Evolutionary conservation across 2,329 filamentous ascomycete species (phyloP).

Genomic region (Capronia epimyces): DNA sequence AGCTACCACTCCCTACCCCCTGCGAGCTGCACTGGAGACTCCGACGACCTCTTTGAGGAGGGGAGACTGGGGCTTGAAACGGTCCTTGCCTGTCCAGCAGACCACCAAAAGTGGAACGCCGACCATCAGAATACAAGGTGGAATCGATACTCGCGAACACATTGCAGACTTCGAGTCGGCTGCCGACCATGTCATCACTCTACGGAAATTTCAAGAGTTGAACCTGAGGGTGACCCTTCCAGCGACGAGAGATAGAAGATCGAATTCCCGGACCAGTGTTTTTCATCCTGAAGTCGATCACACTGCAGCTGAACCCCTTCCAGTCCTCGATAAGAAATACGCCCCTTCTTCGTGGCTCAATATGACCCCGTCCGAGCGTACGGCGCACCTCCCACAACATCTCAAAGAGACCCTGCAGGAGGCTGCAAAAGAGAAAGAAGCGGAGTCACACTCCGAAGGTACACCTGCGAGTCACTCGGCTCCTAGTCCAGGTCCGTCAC

Average conservation of each 20-base stretch:
- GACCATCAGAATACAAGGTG: constrained; percentile 62
- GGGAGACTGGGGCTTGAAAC: constrained; percentile 92
- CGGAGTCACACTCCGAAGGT: not conserved
- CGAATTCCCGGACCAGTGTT: constrained; percentile 28
- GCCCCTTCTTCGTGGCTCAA: constrained; percentile 15
- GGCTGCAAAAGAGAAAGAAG: constrained; percentile 6
- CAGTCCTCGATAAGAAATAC: not conserved
- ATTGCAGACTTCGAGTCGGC: constrained; percentile 84
- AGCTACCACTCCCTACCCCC: constrained; percentile 73
- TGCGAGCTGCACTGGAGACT: constrained; percentile 74
- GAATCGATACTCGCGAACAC: constrained; percentile 78
- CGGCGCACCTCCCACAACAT: constrained; percentile 23
- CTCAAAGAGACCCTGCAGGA: constrained; percentile 17
- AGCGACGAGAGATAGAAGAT: constrained; percentile 2
- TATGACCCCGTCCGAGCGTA: constrained; percentile 7
- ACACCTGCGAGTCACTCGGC: constrained; percentile 1
- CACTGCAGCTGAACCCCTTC: constrained; percentile 16
- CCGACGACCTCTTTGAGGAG: constrained; percentile 64
- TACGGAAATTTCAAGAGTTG: constrained; percentile 82
- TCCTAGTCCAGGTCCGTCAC: not conserved
- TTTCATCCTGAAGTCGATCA: constrained; percentile 30
- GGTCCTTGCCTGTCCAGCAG: constrained; percentile 69
- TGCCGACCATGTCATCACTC: constrained; percentile 70
- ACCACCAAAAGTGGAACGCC: constrained; percentile 69
- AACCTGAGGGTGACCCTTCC: constrained; percentile 50